Evolutionary conservation across 139 green algal genomes (phyloP), one percentile per base, ranked within the genome.

Genomic region (Haematococcus sp.): DNA sequence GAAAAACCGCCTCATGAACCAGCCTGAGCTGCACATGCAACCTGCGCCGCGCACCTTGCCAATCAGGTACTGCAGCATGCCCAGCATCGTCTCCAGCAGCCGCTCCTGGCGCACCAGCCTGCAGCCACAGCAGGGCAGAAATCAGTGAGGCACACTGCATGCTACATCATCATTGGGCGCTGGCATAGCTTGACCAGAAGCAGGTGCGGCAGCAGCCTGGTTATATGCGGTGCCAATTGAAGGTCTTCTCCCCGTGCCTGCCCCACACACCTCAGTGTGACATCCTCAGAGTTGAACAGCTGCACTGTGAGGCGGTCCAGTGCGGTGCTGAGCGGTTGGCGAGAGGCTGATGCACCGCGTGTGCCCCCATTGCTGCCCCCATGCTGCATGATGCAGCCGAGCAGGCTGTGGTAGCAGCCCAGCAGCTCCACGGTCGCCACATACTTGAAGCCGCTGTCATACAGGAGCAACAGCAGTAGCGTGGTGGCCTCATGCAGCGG

Each of bases 271-370:
- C 74, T 81, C 67, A 61, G 23, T 0, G 70, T 76, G 16, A 88
- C 83, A n/a, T 79, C 72, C 70, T 87, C 80, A 4, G 61, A 59
- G 68, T 88, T 89, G 79, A 91, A 84, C 31, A 91, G 75, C 80
- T 91, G 86, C 32, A 91, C 84, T 1, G 83, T 87, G 20, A 91
- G 23, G 9, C 84, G 67, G 77, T 90, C 86, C 56, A 91, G 65
- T 11, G 79, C 77, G 20, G 72, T 68, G 56, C 64, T 66, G 35
- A 87, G 43, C 1, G 81, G 69, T 35, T 88, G 71, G 3, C 63
- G 40, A 28, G 33, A n/a, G 23, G n/a, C 4, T 13, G 58, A 27
- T 17, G 25, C 58, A 33, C 25, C 3, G 58, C 58, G 54, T 2
- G 17, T 2, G 43, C 43, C 32, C 20, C 31, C 20, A 9, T 46